Percentiles rank a stretch among this genome's conserved stretches.
phyloP scores from a whole-genome alignment of 768 basidiomycete species.

The Sarcodon sp. region DNA sequence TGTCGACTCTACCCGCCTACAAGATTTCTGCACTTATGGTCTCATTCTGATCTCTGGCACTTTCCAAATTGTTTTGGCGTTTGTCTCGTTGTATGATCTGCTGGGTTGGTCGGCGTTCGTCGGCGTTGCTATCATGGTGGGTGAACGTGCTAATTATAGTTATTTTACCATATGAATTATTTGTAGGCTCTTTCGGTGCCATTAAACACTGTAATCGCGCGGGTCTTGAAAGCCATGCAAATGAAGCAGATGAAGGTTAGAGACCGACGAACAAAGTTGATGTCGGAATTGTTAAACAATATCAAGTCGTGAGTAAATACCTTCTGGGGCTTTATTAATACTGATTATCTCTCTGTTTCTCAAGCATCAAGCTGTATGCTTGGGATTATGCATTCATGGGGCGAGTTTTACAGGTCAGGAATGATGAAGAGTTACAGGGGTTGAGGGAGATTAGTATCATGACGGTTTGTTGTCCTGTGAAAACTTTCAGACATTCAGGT shows the following conservation, averaged over 20 bases:
- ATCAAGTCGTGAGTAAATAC: conserved; percentile 52
- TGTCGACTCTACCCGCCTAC: conserved; percentile 69
- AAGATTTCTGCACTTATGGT: conserved; percentile 74
- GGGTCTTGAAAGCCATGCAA: conserved; percentile 63
- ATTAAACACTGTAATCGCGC: conserved; percentile 60
- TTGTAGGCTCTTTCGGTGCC: conserved; percentile 51
- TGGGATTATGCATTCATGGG: conserved; percentile 91
- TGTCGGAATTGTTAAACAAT: conserved; percentile 90
- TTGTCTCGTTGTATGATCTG: conserved; percentile 79
- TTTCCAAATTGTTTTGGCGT: conserved; percentile 81
- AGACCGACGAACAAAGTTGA: conserved; percentile 70
- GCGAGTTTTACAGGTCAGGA: conserved; percentile 67
- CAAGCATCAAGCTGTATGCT: conserved; percentile 79
- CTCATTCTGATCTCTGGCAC: conserved; percentile 80
- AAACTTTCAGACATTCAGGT: not conserved
- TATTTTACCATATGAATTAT: not conserved
- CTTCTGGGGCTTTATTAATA: not conserved
- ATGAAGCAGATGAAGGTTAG: conserved; percentile 89
- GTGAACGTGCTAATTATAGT: not conserved
- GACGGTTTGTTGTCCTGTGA: conserved; percentile 30
- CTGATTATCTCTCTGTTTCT: not conserved
- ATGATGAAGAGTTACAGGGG: conserved; percentile 72
- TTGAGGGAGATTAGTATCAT: conserved; percentile 72
- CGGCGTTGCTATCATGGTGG: conserved; percentile 71
- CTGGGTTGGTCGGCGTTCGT: conserved; percentile 89